Evolutionary conservation across 352 stramenopile genomes (phyloP).

Genomic region (Aphanomyces cochlioides): DNA sequence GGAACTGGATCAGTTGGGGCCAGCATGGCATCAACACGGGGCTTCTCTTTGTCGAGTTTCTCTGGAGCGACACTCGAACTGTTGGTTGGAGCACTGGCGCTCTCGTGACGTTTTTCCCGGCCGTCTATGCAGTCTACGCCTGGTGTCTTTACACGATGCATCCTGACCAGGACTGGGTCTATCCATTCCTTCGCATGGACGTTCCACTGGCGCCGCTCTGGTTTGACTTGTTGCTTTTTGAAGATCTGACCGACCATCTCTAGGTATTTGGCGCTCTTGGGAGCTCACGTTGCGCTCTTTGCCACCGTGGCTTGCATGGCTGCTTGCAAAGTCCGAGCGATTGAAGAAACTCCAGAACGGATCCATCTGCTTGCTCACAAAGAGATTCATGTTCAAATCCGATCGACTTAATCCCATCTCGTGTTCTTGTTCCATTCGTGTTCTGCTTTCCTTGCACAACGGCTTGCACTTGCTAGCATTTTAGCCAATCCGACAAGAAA

Average conservation of each 20-base stretch:
- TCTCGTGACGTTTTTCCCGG: constrained; percentile 58
- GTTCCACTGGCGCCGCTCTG: constrained; percentile 68
- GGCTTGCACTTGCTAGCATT: no score
- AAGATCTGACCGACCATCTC: background rate
- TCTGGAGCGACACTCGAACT: constrained; percentile 49
- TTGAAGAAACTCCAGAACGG: constrained; percentile 14
- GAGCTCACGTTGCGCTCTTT: background rate
- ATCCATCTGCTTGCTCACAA: constrained; percentile 6
- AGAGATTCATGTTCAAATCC: no score
- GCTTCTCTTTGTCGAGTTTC: constrained; percentile 68
- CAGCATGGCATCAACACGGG: constrained; percentile 72
- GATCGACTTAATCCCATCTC: no score
- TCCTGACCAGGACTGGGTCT: constrained; percentile 65
- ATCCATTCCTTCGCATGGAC: constrained; percentile 68
- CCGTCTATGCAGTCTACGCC: constrained; percentile 63
- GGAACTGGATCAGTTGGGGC: constrained; percentile 75
- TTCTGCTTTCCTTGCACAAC: no score
- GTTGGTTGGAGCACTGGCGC: constrained; percentile 45
- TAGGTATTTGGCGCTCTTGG: constrained; percentile 5
- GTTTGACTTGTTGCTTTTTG: constrained; percentile 38
- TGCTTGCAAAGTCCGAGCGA: constrained; percentile 17
- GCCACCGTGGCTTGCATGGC: constrained; percentile 1
- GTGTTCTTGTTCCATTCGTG: no score
- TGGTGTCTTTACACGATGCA: constrained; percentile 71
- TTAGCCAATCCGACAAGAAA: no score